These are phyloP conservation scores for Crassisporium funariophilum DNA, from an alignment of 768 basidiomycete genomes.

Conservation along the genomic window DNA sequence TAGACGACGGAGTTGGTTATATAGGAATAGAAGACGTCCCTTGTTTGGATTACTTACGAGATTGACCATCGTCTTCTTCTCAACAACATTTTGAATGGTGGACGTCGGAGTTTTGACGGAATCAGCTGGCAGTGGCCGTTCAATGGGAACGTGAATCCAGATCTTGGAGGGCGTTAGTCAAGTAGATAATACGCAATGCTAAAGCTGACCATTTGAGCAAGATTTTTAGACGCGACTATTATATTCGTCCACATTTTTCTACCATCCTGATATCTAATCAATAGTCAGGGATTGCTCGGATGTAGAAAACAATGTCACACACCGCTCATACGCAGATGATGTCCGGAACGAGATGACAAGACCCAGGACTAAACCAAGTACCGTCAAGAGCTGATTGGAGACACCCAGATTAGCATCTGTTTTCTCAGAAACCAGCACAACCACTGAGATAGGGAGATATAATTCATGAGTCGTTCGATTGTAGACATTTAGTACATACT, in stretches of 20 bases:
- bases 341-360: conserved; percentile 74
- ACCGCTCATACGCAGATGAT: conserved; percentile 71
- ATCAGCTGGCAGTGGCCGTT: conserved; percentile 30
- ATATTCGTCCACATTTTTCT: conserved; percentile 73
- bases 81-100: conserved; percentile 52
- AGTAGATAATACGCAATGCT: conserved; percentile 11
- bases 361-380: conserved; percentile 74
- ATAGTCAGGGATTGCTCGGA: background rate
- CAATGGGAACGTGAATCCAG: conserved; percentile 57
- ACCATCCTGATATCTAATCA: conserved; percentile 62
- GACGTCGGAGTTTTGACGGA: conserved; percentile 30
- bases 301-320: conserved; percentile 10
- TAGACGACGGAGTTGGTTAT: conserved; percentile 21
- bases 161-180: conserved; percentile 32
- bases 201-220: conserved; percentile 54
- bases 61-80: conserved; percentile 78
- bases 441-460: conserved; percentile 58
- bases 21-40: background rate
- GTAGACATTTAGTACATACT: conserved; percentile 47
- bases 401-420: conserved; percentile 52
- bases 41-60: conserved; percentile 40
- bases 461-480: too few species aligned
- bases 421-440: conserved; percentile 51
- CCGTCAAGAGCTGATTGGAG: conserved; percentile 59
- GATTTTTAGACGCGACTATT: conserved; percentile 53